Base-by-base conservation (phyloP, 441 rosid genomes). In the Brassica balearica region DNA sequence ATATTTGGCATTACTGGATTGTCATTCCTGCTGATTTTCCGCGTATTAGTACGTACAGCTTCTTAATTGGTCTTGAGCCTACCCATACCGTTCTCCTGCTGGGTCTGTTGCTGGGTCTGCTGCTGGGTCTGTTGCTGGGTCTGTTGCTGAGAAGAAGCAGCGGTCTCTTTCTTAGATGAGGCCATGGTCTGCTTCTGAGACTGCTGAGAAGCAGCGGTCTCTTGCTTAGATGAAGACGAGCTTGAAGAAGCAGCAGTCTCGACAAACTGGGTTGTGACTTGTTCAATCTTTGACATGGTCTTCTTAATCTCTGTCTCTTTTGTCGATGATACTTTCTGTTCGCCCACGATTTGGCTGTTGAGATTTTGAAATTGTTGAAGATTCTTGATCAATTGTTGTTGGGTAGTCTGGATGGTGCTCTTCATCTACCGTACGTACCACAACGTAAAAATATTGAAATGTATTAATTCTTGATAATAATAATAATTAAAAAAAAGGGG, bases 201-300 rank as follows among this genome's bases (percentile, higher is more conserved):
- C 55, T 76, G 41, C 38, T 76, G 38, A 20, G 74, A 48, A 34
- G 38, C 38, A 34, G 38, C 38, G 9, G 7, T 34, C 38, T 34
- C 5, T 5, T 46, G 6, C 60, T 14, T 3, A 14, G 75, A 74
- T 0, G 71, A 61, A 48, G 63, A 8, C 1, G 78, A 46, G 38
- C 29, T 19, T 7, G 81, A 74, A 75, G 83, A 80, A 71, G 80
- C 7, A 66, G 80, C 80, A 48, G 77, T 66, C 53, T 80, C 66
- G 22, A 80, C 77, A 51, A 65, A 80, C 23, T 71, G 36, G 11
- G 70, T 75, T 1, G 83, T 80, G 68, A 71, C 61, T 59, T 75
- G 29, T 67, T 80, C 83, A 69, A 46, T 65, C 72, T 66, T 80
- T 25, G 32, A 34, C 34, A 80, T 61, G 72, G 65, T 80, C 11